A percentile compares a stretch with the other conserved stretches of the same genome.
These are phyloP conservation scores for Aspergillus eucalypticola DNA, from an alignment of 2,329 filamentous ascomycete species.

Conservation along the genomic window DNA sequence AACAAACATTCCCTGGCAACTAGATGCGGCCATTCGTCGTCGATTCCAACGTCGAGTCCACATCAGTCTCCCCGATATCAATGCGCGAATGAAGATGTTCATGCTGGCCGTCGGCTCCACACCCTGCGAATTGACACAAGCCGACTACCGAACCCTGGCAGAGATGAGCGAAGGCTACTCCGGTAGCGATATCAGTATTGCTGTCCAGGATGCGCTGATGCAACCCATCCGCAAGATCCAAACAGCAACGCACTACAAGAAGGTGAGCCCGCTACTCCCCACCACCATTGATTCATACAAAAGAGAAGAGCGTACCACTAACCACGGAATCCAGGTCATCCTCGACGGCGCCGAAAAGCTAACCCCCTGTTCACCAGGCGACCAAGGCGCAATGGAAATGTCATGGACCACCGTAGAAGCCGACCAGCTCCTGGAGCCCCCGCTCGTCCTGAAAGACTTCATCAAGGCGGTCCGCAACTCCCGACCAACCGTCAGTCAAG, in stretches of 20 bases:
- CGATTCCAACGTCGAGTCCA: conserved; percentile 96
- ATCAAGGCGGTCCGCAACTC: conserved; percentile 86
- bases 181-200: conserved; percentile 92
- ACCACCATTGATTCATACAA: not conserved
- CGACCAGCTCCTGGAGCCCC: conserved; percentile 81
- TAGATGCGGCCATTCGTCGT: conserved; percentile 91
- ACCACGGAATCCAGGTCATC: conserved; percentile 57
- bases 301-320: conserved; percentile 3
- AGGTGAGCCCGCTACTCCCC: conserved; percentile 55
- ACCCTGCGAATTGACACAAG: conserved; percentile 74
- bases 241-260: conserved; percentile 96
- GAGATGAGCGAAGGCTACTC: conserved; percentile 90
- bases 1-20: conserved; percentile 98
- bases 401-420: conserved; percentile 85
- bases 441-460: conserved; percentile 87
- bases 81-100: conserved; percentile 91
- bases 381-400: conserved; percentile 84
- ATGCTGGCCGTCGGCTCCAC: conserved; percentile 92
- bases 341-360: conserved; percentile 61
- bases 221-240: conserved; percentile 95
- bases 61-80: conserved; percentile 84
- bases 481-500: conserved; percentile 83
- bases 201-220: conserved; percentile 95
- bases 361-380: conserved; percentile 93
- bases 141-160: conserved; percentile 78